Evolutionary conservation across 2,329 filamentous ascomycete genomes (phyloP), one percentile per base, ranked within the genome.

Genomic region (Pestalotiopsis sp.): DNA sequence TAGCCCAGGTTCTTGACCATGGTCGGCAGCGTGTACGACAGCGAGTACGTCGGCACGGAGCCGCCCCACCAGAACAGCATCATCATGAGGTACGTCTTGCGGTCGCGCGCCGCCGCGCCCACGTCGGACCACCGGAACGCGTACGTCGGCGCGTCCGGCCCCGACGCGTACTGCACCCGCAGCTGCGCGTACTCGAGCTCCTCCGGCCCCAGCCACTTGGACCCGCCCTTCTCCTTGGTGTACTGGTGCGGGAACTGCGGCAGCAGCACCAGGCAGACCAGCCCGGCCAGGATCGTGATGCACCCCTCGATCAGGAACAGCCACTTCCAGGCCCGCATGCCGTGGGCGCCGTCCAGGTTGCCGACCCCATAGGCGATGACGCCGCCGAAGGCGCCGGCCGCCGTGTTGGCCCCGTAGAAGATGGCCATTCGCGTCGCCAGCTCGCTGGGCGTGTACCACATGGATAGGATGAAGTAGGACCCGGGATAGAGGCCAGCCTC

Each of bases 1-100:
- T 83, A 84, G 0, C 81, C 81, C 1, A 86, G 78, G 0, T 81
- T 83, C 64, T 80, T 73, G 56, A 86, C 81, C 14, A 84, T 80
- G 4, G 74, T 75, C 6, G 74, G 75, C 12, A 78, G 68, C 65
- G 76, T 77, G 68, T 71, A 76, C 68, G 71, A 72, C 49, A 77
- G 77, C 12, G 72, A 71, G 57, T 75, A 75, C 27, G 76, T 71
- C 2, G 74, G 82, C 73, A 84, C 80, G 70, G 85, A 83, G 67
- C 82, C 80, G 80, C 84, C 82, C 66, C 84, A 76, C 14, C 79
- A 79, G 67, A 85, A 63, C 1, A 82, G 12, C 73, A 74, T 72
- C 71, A 71, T 72, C 67, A 73, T 72, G 31, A 73, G 62, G 86
- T 71, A 78, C 81, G 85, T 6, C 83, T 77, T 65, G 81, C 79